Evolutionary conservation across 2,329 filamentous ascomycete species (phyloP).

Genomic region (Monosporascus sp.): DNA sequence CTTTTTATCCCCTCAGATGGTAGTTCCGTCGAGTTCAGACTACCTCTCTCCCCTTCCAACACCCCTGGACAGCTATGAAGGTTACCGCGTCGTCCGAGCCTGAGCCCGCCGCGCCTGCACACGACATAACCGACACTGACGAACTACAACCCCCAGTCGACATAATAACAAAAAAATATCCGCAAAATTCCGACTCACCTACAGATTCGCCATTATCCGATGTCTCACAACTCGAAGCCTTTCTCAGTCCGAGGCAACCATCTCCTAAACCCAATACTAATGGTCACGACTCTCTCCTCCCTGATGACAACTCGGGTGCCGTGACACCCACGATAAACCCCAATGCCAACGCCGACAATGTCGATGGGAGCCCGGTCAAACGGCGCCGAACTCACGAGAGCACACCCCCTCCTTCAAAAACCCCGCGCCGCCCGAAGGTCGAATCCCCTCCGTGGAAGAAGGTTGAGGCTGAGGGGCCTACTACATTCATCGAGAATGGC

Average conservation of each 20-base stretch:
- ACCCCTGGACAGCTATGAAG: slow-evolving; percentile 50
- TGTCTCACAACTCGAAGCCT: not conserved
- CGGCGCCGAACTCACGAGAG: slow-evolving; percentile 56
- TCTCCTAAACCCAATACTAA: slow-evolving; percentile 9
- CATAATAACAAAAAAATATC: slow-evolving; percentile 12
- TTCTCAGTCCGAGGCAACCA: not conserved
- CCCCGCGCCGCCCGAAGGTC: slow-evolving; percentile 38
- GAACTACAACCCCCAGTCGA: slow-evolving; percentile 7
- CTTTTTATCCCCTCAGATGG: slow-evolving; percentile 55
- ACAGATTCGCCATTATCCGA: not conserved
- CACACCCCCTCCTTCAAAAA: slow-evolving; percentile 32
- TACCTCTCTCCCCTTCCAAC: slow-evolving; percentile 37
- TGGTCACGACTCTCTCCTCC: slow-evolving; percentile 2
- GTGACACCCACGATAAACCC: slow-evolving; percentile 15
- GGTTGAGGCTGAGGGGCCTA: slow-evolving; percentile 77
- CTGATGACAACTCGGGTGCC: slow-evolving; percentile 1
- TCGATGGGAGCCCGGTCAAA: slow-evolving; percentile 54
- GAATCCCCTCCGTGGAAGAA: slow-evolving; percentile 93
- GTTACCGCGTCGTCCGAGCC: slow-evolving; percentile 53
- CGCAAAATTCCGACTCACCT: slow-evolving; percentile 1
- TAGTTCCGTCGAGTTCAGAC: slow-evolving; percentile 50
- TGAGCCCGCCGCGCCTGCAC: slow-evolving; percentile 31
- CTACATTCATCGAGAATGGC: slow-evolving; percentile 73
- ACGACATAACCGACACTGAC: slow-evolving; percentile 17
- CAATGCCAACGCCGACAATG: slow-evolving; percentile 19